Conservation (phyloP, 345 rosid genomes). For the Xanthoceras sorbifolium region DNA sequence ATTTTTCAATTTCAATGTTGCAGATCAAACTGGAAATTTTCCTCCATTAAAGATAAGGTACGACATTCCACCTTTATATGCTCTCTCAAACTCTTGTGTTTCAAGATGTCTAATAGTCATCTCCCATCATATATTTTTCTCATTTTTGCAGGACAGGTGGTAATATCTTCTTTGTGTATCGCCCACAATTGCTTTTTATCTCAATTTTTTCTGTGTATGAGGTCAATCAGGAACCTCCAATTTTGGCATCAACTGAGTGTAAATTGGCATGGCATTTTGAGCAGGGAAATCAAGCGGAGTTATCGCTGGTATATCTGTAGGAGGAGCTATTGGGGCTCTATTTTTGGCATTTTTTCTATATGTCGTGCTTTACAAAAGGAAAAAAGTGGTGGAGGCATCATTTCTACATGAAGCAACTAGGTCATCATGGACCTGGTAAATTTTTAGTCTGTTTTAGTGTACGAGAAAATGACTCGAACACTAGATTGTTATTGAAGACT, state of each 20-base stretch:
- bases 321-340: constrained; percentile 31
- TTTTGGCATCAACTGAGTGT: constrained; percentile 16
- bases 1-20: constrained; percentile 16
- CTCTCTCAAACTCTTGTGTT: constrained; percentile 10
- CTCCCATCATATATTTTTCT: constrained; percentile 2
- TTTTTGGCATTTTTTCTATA: constrained; percentile 23
- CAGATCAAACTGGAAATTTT: constrained; percentile 50
- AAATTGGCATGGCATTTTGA: constrained; percentile 23
- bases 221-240: background rate
- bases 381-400: constrained; percentile 25
- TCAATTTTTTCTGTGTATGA: background rate
- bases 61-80: background rate
- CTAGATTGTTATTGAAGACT: background rate
- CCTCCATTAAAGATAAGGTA: constrained; percentile 50
- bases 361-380: constrained; percentile 28
- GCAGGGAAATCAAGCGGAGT: constrained; percentile 38
- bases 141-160: constrained; percentile 49
- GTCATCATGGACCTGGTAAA: constrained; percentile 30
- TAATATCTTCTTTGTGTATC: constrained; percentile 18
- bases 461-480: background rate
- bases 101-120: constrained; percentile 23
- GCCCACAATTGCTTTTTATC: constrained; percentile 11
- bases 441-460: background rate
- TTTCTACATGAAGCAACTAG: constrained; percentile 25
- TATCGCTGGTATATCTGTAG: constrained; percentile 44